Evolutionary conservation across 2,329 filamentous ascomycete species (phyloP).

Genomic region (Trichoderma koningiopsis): DNA sequence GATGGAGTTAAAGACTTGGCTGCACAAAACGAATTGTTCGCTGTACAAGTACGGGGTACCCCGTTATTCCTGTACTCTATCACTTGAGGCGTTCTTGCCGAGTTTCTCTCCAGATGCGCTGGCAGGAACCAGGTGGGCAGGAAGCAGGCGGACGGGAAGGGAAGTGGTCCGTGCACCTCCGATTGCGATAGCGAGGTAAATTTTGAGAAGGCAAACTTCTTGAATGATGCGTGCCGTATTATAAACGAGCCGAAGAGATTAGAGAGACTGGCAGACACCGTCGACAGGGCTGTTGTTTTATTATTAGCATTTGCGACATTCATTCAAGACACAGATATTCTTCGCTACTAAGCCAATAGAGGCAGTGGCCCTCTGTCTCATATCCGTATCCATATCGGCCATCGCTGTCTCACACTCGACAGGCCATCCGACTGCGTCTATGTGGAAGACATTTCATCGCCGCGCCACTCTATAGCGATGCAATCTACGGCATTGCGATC

Average conservation of each 20-base stretch:
- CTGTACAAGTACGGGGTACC: not conserved
- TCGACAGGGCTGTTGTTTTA: not conserved
- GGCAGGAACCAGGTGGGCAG: conserved; percentile 4
- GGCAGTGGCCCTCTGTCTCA: not conserved
- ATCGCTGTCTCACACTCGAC: not conserved
- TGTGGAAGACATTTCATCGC: conserved; percentile 19
- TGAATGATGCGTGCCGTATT: not conserved
- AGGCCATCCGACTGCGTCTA: conserved; percentile 22
- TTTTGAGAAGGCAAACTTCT: conserved; percentile 12
- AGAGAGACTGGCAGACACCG: not conserved
- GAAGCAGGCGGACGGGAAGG: not conserved
- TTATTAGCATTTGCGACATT: not conserved
- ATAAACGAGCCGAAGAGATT: not conserved
- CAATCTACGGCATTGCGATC: conserved; percentile 44
- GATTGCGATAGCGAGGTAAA: conserved; percentile 26
- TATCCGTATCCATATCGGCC: not conserved
- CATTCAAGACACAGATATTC: not conserved
- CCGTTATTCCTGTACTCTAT: conserved; percentile 14
- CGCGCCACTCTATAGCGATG: conserved; percentile 42
- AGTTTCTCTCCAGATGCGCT: not conserved
- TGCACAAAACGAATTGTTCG: not conserved
- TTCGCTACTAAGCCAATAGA: not conserved
- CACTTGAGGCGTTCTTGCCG: conserved; percentile 19
- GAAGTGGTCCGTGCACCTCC: conserved; percentile 19
- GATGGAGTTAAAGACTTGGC: not conserved